Conservation (phyloP, 441 rosid genomes). For the Gossypium schwendimanii region DNA sequence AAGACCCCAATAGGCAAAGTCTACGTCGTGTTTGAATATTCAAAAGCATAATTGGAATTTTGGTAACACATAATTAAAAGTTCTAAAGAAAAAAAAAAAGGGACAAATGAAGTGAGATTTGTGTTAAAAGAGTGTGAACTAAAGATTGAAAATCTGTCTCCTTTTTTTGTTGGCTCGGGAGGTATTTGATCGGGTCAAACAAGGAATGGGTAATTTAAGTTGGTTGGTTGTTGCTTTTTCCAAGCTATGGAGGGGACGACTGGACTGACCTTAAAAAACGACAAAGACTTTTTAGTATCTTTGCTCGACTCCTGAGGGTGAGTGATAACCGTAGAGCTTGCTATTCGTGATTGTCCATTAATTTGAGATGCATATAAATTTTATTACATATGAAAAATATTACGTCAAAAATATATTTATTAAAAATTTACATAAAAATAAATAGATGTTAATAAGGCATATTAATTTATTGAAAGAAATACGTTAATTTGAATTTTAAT, state of each 20-base stretch:
- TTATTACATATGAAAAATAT: too few relatives aligned
- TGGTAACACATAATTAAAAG: neutral
- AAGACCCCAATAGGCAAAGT: neutral
- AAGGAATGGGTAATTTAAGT: neutral
- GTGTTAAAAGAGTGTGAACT: neutral
- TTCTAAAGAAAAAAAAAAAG: neutral
- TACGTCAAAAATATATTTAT: too few relatives aligned
- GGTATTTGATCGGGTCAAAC: slow-evolving; percentile 1
- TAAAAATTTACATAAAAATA: too few relatives aligned
- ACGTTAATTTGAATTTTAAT: too few relatives aligned
- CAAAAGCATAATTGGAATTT: neutral
- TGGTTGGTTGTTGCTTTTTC: neutral
- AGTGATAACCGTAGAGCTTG: neutral
- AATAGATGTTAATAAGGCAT: too few relatives aligned
- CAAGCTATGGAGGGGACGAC: slow-evolving; percentile 4
- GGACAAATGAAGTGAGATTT: neutral
- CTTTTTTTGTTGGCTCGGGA: neutral
- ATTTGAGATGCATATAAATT: too few relatives aligned
- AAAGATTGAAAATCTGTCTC: neutral
- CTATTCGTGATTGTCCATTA: neutral
- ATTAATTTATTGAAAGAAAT: too few relatives aligned
- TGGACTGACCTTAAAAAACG: neutral
- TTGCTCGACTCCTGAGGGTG: neutral
- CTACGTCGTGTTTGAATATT: neutral
- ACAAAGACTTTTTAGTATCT: neutral